Percentiles rank a stretch among this genome's conserved stretches.
These are phyloP conservation scores for Penicillium bovifimosum DNA, from an alignment of 495 filamentous ascomycete species.

Conservation along the genomic window DNA sequence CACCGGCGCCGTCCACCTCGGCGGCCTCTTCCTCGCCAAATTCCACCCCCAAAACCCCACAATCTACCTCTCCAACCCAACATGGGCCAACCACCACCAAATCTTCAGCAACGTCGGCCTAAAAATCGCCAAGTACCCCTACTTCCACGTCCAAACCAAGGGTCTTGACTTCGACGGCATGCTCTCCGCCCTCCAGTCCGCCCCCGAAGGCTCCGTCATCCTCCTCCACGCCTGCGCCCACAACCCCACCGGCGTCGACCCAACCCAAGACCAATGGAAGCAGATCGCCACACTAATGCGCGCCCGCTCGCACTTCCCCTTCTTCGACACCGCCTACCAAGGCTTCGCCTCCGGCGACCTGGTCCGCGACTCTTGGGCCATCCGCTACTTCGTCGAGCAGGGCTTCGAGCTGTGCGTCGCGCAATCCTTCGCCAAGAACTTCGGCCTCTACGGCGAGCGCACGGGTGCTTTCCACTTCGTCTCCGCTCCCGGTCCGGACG, in stretches of 20 bases:
- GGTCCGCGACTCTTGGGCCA: conserved; percentile 75
- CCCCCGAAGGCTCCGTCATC: conserved; percentile 74
- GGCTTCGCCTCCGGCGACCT: conserved; percentile 95
- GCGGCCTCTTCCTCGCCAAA: conserved; percentile 51
- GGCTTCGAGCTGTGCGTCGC: conserved; percentile 95
- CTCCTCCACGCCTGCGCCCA: conserved; percentile 95
- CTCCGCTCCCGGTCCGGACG: conserved; percentile 62
- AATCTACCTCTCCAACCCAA: conserved; percentile 88
- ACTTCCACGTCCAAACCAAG: conserved; percentile 81
- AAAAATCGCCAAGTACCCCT: conserved; percentile 77
- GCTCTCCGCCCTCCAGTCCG: conserved; percentile 58
- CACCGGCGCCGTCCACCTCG: conserved; percentile 54
- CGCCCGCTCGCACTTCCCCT: conserved; percentile 82
- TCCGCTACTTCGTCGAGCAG: conserved; percentile 87
- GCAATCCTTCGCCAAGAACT: conserved; percentile 98
- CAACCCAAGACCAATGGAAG: conserved; percentile 90
- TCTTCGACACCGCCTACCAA: conserved; percentile 98
- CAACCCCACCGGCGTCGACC: conserved; percentile 97
- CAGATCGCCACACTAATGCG: conserved; percentile 73
- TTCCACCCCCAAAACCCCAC: conserved; percentile 55
- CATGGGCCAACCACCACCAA: conserved; percentile 98
- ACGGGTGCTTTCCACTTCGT: conserved; percentile 97
- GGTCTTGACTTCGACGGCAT: conserved; percentile 91
- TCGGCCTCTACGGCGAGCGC: conserved; percentile 94
- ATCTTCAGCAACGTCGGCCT: conserved; percentile 92